Evolutionary conservation across 73 alveolate genomes (phyloP).

Genomic region (Paramecium sexaurelia): DNA sequence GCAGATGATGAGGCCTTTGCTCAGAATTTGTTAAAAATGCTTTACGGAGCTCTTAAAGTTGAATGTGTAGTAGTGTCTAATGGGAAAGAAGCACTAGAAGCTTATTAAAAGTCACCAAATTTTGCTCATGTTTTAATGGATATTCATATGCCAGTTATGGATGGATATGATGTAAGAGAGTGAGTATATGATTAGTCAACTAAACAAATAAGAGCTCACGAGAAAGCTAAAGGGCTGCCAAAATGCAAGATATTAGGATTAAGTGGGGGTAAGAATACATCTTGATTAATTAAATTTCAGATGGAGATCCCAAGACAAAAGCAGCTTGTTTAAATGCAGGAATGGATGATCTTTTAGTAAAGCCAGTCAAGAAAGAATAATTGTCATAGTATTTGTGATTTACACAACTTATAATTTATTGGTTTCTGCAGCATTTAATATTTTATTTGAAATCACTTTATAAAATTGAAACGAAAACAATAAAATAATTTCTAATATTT

Average conservation of each 20-base stretch:
- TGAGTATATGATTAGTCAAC: not conserved
- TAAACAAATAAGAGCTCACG: constrained; percentile 42
- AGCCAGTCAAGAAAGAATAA: constrained; percentile 45
- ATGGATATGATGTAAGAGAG: constrained; percentile 35
- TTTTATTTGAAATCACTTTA: not conserved
- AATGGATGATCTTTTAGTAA: constrained; percentile 14
- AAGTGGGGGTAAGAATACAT: constrained; percentile 27
- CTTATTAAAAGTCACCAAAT: not conserved
- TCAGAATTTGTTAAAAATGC: not conserved
- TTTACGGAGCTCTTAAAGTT: constrained; percentile 41
- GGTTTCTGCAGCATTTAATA: constrained; percentile 15
- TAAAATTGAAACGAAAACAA: not conserved
- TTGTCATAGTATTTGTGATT: constrained; percentile 25
- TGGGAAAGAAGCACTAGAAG: constrained; percentile 48
- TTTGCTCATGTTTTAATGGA: constrained; percentile 56
- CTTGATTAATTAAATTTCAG: not conserved
- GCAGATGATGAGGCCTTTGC: constrained; percentile 53
- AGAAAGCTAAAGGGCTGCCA: constrained; percentile 6
- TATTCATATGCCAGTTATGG: constrained; percentile 55
- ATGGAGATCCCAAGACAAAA: constrained; percentile 40
- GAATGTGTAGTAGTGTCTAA: constrained; percentile 38
- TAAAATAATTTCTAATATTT: not conserved
- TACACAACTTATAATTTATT: not conserved
- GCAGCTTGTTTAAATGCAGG: constrained; percentile 32
- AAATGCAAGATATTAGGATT: not conserved